A percentile compares a stretch with the other conserved stretches of the same genome.
Conservation (phyloP, 495 filamentous ascomycete species). For the Eremomyces bilateralis region DNA sequence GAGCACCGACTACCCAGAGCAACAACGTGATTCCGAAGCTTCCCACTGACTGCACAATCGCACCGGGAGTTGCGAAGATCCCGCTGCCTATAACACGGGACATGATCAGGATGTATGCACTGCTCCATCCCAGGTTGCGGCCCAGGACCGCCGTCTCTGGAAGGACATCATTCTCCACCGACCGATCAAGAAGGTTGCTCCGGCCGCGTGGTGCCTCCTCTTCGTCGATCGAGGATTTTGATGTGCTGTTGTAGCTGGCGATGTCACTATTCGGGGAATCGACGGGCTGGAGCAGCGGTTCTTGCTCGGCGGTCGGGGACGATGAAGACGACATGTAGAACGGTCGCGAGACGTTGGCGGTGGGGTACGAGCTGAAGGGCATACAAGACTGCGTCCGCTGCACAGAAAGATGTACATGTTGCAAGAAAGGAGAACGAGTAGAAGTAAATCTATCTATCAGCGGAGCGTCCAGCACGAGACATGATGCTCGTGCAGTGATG, state of each 20-base stretch:
- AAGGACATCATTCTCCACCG: constrained; percentile 34
- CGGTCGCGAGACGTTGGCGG: neutral
- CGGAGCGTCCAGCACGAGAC: too few species aligned
- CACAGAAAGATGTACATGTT: too few species aligned
- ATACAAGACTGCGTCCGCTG: neutral
- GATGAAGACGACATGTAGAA: neutral
- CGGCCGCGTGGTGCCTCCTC: neutral
- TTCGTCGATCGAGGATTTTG: too few species aligned
- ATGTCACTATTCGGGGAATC: neutral
- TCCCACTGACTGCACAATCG: constrained; percentile 42
- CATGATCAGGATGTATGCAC: constrained; percentile 53
- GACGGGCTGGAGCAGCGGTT: neutral
- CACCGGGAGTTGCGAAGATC: constrained; percentile 54
- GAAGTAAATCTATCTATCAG: too few species aligned
- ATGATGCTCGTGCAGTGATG: too few species aligned
- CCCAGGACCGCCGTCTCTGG: constrained; percentile 41
- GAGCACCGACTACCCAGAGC: constrained; percentile 41
- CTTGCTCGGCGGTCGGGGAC: neutral
- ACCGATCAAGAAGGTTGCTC: constrained; percentile 5
- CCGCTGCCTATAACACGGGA: constrained; percentile 56
- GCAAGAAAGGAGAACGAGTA: too few species aligned
- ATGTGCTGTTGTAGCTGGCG: neutral
- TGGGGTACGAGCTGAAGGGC: neutral
- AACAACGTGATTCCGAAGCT: constrained; percentile 42
- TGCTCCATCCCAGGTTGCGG: constrained; percentile 42